Evolutionary conservation across 768 basidiomycete species (phyloP).

Genomic region (Hemileccinum rubropunctum): DNA sequence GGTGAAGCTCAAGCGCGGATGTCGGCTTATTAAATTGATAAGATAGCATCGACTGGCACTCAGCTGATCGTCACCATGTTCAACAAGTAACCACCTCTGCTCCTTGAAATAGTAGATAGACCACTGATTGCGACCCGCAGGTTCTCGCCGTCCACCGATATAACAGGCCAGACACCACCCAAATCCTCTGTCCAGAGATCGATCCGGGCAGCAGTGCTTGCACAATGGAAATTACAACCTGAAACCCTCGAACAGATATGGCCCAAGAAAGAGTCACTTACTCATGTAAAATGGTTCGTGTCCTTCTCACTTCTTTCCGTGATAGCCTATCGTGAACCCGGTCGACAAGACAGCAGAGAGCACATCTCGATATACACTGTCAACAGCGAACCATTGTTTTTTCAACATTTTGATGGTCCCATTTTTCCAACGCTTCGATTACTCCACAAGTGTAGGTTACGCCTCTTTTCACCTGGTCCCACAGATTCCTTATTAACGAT

Average conservation of each 20-base stretch:
- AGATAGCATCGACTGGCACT: too few relatives aligned
- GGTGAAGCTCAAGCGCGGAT: slow-evolving; percentile 13
- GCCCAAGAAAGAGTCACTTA: slow-evolving; percentile 97
- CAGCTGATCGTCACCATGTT: slow-evolving; percentile 51
- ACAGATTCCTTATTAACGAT: slow-evolving; percentile 1
- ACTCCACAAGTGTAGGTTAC: slow-evolving; percentile 82
- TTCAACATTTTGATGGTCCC: slow-evolving; percentile 96
- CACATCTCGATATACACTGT: slow-evolving; percentile 92
- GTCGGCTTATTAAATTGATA: slow-evolving; percentile 11
- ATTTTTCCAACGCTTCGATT: slow-evolving; percentile 86
- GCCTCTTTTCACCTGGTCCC: not conserved
- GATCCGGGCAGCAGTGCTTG: slow-evolving; percentile 75
- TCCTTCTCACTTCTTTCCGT: slow-evolving; percentile 2
- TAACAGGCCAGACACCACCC: slow-evolving; percentile 85
- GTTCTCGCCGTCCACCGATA: slow-evolving; percentile 73
- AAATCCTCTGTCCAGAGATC: slow-evolving; percentile 92
- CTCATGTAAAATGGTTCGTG: slow-evolving; percentile 83
- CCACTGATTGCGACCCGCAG: slow-evolving; percentile 35
- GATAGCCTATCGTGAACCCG: slow-evolving; percentile 16
- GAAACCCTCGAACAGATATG: slow-evolving; percentile 89
- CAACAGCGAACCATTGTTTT: slow-evolving; percentile 83
- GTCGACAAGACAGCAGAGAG: slow-evolving; percentile 69
- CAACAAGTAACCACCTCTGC: slow-evolving; percentile 55
- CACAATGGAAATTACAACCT: slow-evolving; percentile 79
- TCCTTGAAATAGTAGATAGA: slow-evolving; percentile 2